These are phyloP conservation scores for Irpex sp. DNA, from an alignment of 1,284 basidiomycete species.

Conservation along the genomic window DNA sequence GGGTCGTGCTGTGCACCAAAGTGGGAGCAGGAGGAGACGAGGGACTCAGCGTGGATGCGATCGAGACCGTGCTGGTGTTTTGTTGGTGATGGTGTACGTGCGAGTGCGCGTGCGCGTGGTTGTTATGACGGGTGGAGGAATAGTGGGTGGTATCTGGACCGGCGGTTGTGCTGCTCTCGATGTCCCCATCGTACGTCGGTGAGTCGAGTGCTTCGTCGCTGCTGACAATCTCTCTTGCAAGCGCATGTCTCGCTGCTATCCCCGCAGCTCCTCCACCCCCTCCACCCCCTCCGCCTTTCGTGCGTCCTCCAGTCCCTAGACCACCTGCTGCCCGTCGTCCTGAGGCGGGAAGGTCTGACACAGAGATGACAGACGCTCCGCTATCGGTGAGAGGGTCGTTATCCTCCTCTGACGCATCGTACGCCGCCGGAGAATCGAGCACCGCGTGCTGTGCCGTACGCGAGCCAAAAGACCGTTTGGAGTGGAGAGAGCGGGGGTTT, in stretches of 20 bases:
- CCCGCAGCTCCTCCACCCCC: neutral
- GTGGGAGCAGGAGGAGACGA: slow-evolving; percentile 13
- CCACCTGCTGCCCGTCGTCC: neutral
- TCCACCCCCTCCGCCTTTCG: neutral
- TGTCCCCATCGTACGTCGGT: slow-evolving; percentile 87
- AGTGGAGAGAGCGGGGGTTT: slow-evolving; percentile 5
- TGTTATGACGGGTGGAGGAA: neutral
- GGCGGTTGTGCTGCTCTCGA: slow-evolving; percentile 75
- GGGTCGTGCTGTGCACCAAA: neutral
- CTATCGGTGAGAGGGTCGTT: slow-evolving; percentile 80
- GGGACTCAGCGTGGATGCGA: slow-evolving; percentile 15
- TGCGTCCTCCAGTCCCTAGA: neutral
- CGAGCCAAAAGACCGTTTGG: slow-evolving; percentile 8
- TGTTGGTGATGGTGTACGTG: neutral
- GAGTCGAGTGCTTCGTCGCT: slow-evolving; percentile 77
- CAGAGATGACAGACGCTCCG: slow-evolving; percentile 49
- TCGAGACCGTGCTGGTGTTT: neutral
- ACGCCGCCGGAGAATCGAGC: slow-evolving; percentile 62
- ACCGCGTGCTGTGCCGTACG: slow-evolving; percentile 2
- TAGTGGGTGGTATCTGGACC: slow-evolving; percentile 26
- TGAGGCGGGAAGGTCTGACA: slow-evolving; percentile 19
- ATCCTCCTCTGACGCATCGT: slow-evolving; percentile 81
- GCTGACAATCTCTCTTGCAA: slow-evolving; percentile 53
- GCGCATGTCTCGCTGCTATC: slow-evolving; percentile 36
- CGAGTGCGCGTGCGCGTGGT: neutral